A percentile compares a stretch with the other conserved stretches of the same genome.
Conservation (phyloP, 805 yeast genomes). For the Ogataea philodendri region DNA sequence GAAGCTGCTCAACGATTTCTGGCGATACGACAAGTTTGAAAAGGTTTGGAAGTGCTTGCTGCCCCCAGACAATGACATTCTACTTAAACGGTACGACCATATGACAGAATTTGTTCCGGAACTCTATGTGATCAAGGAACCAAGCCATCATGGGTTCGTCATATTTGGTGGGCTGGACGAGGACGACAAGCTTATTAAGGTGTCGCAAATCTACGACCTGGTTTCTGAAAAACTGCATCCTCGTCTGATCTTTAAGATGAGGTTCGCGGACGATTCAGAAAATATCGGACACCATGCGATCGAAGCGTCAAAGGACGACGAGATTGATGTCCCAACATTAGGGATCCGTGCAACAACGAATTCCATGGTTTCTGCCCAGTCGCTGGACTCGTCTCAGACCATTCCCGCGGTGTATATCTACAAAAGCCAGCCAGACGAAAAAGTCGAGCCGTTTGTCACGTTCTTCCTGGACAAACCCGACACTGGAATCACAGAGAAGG, state of each 20-base stretch:
- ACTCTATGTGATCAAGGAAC: slow-evolving; percentile 34
- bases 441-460: slow-evolving; percentile 26
- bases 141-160: slow-evolving; percentile 46
- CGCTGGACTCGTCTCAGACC: slow-evolving; percentile 13
- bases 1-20: slow-evolving; percentile 58
- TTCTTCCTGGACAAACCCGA: slow-evolving; percentile 13
- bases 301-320: neutral
- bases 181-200: slow-evolving; percentile 34
- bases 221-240: slow-evolving; percentile 34
- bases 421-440: neutral
- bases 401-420: slow-evolving; percentile 10
- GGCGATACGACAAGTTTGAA: slow-evolving; percentile 59
- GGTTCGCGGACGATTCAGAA: too few relatives aligned
- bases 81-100: slow-evolving; percentile 48
- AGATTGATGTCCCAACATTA: neutral
- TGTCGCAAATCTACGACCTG: slow-evolving; percentile 44
- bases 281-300: too few relatives aligned
- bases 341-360: neutral
- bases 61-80: slow-evolving; percentile 30
- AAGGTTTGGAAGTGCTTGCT: slow-evolving; percentile 54
- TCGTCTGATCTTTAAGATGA: slow-evolving; percentile 7
- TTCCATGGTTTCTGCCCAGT: slow-evolving; percentile 1
- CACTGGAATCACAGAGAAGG: slow-evolving; percentile 13
- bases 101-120: slow-evolving; percentile 43
- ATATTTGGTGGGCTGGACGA: slow-evolving; percentile 54